Base-by-base conservation (phyloP, 1,139 yeast genomes). In the Magnusiomyces paraingens region DNA sequence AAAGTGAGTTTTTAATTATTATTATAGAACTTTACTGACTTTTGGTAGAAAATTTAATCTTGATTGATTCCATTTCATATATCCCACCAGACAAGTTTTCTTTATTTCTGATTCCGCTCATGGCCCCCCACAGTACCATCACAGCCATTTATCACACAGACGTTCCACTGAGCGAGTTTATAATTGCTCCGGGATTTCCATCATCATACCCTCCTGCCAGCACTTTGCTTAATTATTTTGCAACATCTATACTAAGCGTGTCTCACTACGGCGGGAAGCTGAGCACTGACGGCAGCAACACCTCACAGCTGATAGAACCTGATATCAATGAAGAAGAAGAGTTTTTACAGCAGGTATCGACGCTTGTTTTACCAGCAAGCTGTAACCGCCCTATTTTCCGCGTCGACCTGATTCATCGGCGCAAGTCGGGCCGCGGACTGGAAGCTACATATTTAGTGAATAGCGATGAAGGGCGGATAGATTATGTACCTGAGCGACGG, bases 351-450 rank as follows among this genome's bases (percentile, higher is more conserved):
- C 67, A 70, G 15, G 61, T 81, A 1, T 66, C 71, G n/a, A 68
- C 65, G 22, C 71, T 81, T 51, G 71, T 74, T 50, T 65, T 84
- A 36, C 86, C 87, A 2, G 69, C 76, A 51, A 71, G 75, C 1
- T 70, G 81, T 56, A 84, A 88, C 62, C 71, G 70, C 36, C 58
- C 71, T 0, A 59, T 46, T 0, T 86, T 82, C 65, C 71, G 71
- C 50, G 67, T 83, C 1, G 72, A 72, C 5, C 68, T 93, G 53
- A 80, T 79, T 3, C 86, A 84, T 63, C 77, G 94, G 57, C 77
- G 97, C 55, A 86, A 86, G 64, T 86, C 96, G 0, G 99, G 99
- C 0, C 76, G 96, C 54, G 80, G 94, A 0, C 65, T 86, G 40
- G 71, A 74, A 1, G 84, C 84, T 56, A 68, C 70, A 8, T 88